phyloP scores from a whole-genome alignment of 805 yeast species.

The Maudiozyma saulgeensis region DNA sequence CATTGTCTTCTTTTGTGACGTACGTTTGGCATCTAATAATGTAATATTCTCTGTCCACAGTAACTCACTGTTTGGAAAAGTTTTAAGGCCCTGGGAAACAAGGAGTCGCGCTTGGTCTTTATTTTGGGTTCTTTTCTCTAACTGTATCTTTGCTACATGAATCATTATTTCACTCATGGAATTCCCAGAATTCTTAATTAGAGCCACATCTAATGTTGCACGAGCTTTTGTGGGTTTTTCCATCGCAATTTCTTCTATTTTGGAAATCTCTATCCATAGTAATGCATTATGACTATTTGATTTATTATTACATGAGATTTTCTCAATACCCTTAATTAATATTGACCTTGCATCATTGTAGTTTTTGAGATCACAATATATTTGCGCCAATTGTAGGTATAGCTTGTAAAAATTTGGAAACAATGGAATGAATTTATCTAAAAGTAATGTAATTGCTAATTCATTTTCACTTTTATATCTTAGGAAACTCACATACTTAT shows the following conservation, averaged over 20 bases:
- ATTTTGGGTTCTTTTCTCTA: conserved; percentile 49
- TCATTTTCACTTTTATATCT: conserved; percentile 32
- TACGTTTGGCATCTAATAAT: conserved; percentile 31
- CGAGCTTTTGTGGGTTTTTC: conserved; percentile 50
- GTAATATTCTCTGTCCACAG: conserved; percentile 60
- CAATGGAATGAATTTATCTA: conserved; percentile 35
- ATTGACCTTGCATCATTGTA: conserved; percentile 37
- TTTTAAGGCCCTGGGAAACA: conserved; percentile 48
- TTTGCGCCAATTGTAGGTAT: conserved; percentile 55
- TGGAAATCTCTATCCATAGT: conserved; percentile 49
- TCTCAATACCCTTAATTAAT: conserved; percentile 40
- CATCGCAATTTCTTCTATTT: conserved; percentile 35
- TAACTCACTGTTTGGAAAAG: conserved; percentile 46
- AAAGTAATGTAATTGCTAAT: conserved; percentile 33
- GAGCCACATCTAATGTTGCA: conserved; percentile 59
- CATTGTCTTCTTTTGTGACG: conserved; percentile 45
- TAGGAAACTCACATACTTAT: conserved; percentile 46
- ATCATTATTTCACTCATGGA: conserved; percentile 32
- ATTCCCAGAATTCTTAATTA: conserved; percentile 39
- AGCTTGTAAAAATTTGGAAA: conserved; percentile 46
- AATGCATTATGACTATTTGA: conserved; percentile 17
- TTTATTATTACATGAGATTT: conserved; percentile 29
- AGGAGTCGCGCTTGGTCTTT: conserved; percentile 43
- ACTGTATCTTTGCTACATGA: conserved; percentile 46
- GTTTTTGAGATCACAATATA: conserved; percentile 30